phyloP scores from a whole-genome alignment of 441 rosid genomes.

The Raphanus hybrid region DNA sequence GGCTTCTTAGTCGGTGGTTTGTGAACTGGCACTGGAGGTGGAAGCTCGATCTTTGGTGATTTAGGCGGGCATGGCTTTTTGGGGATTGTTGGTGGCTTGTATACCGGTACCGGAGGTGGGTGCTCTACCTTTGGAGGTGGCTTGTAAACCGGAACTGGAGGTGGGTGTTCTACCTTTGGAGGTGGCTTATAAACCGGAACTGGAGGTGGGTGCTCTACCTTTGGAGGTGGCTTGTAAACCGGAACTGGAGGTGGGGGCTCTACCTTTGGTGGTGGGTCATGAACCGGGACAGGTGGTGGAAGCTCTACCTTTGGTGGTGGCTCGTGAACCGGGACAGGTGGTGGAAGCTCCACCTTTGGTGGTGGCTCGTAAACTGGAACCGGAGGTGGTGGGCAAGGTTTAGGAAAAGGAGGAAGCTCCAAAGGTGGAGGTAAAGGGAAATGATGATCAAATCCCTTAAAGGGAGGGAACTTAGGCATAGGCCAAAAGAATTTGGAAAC shows the following conservation, averaged over 20 bases:
- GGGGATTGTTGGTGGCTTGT: slow-evolving; percentile 23
- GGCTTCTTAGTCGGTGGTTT: slow-evolving; percentile 36
- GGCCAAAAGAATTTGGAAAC: slow-evolving; percentile 72
- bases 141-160: slow-evolving; percentile 38
- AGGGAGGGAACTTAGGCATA: slow-evolving; percentile 50
- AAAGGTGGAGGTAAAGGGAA: slow-evolving; percentile 41
- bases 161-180: slow-evolving; percentile 44
- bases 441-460: slow-evolving; percentile 43
- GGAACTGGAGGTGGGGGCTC: slow-evolving; percentile 20
- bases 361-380: slow-evolving; percentile 31
- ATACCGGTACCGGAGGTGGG: slow-evolving; percentile 42
- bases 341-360: slow-evolving; percentile 27
- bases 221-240: slow-evolving; percentile 29
- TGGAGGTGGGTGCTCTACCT: slow-evolving; percentile 18
- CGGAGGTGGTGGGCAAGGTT: slow-evolving; percentile 39
- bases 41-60: slow-evolving; percentile 34
- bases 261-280: slow-evolving; percentile 19
- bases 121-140: slow-evolving; percentile 30
- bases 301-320: slow-evolving; percentile 30
- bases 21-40: slow-evolving; percentile 47
- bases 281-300: slow-evolving; percentile 20
- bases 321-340: slow-evolving; percentile 23
- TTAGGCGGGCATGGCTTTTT: slow-evolving; percentile 43
- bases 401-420: slow-evolving; percentile 14
- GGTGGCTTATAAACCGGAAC: slow-evolving; percentile 36